These are phyloP conservation scores for Taphrina deformans DNA, from an alignment of 1,139 yeast genomes.

Conservation along the genomic window DNA sequence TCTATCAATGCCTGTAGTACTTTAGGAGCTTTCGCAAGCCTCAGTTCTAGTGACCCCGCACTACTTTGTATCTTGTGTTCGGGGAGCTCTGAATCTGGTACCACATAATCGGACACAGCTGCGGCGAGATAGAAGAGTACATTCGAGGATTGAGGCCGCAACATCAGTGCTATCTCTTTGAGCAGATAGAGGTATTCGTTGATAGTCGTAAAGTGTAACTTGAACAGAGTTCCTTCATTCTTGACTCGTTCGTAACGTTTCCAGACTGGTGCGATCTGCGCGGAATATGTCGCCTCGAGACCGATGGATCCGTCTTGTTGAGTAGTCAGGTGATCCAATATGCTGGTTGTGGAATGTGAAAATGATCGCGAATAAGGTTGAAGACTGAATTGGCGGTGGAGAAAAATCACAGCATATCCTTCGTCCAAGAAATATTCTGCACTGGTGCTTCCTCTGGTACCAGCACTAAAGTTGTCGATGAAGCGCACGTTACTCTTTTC, in stretches of 20 bases:
- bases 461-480: slow-evolving; percentile 95
- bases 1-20: slow-evolving; percentile 84
- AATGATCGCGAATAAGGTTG: slow-evolving; percentile 85
- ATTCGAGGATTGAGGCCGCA: slow-evolving; percentile 53
- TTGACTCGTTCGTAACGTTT: slow-evolving; percentile 50
- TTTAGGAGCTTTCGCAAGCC: slow-evolving; percentile 94
- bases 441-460: slow-evolving; percentile 94
- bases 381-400: slow-evolving; percentile 87
- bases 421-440: slow-evolving; percentile 85
- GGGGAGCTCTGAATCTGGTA: slow-evolving; percentile 81
- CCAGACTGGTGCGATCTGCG: background rate
- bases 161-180: slow-evolving; percentile 61
- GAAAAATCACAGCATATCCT: slow-evolving; percentile 87
- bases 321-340: slow-evolving; percentile 72
- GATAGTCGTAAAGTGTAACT: slow-evolving; percentile 90
- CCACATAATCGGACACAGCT: slow-evolving; percentile 93
- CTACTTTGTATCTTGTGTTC: slow-evolving; percentile 80
- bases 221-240: slow-evolving; percentile 56
- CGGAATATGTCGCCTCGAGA: slow-evolving; percentile 1
- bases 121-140: slow-evolving; percentile 90
- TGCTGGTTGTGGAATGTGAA: slow-evolving; percentile 78
- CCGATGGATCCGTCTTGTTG: slow-evolving; percentile 8
- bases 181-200: slow-evolving; percentile 88
- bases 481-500: slow-evolving; percentile 95
- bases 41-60: slow-evolving; percentile 70